phyloP scores from a whole-genome alignment of 371 early-diverging fungal genomes.

The Sporodiniella umbellata region DNA sequence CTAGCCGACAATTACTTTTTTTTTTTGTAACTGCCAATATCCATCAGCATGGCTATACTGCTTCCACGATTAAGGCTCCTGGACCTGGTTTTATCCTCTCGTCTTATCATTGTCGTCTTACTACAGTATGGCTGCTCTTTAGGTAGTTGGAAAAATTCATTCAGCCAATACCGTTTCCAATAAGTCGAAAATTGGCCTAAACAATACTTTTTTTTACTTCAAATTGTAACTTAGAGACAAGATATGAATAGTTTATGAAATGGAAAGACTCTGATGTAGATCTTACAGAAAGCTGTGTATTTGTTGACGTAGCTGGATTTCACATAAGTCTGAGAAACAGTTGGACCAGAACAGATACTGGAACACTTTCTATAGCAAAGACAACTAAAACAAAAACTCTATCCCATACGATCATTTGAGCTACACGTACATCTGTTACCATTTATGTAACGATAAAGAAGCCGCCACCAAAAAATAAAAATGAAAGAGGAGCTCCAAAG shows the following conservation, averaged over 20 bases:
- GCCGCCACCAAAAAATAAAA: conserved; percentile 5
- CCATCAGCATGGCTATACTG: no score
- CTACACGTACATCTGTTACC: background rate
- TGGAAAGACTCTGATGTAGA: background rate
- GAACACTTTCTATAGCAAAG: background rate
- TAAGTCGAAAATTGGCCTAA: no score
- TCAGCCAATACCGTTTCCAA: conserved; percentile 13
- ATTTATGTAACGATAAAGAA: conserved; percentile 10
- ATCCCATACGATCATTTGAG: background rate
- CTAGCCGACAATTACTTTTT: no score
- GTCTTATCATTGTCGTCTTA: conserved; percentile 11
- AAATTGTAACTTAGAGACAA: background rate
- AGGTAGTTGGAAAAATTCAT: conserved; percentile 10
- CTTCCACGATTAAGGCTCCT: no score
- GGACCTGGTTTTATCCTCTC: conserved; percentile 12
- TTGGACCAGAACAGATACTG: background rate
- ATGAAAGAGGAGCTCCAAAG: conserved; percentile 5
- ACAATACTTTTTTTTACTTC: no score
- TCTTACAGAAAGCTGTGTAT: background rate
- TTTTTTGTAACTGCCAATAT: background rate
- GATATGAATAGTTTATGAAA: background rate
- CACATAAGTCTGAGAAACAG: background rate
- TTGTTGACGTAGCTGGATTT: background rate
- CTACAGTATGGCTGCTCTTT: conserved; percentile 12
- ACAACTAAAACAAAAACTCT: background rate